Conservation (phyloP, 768 basidiomycete species). For the Hericium coralloides region DNA sequence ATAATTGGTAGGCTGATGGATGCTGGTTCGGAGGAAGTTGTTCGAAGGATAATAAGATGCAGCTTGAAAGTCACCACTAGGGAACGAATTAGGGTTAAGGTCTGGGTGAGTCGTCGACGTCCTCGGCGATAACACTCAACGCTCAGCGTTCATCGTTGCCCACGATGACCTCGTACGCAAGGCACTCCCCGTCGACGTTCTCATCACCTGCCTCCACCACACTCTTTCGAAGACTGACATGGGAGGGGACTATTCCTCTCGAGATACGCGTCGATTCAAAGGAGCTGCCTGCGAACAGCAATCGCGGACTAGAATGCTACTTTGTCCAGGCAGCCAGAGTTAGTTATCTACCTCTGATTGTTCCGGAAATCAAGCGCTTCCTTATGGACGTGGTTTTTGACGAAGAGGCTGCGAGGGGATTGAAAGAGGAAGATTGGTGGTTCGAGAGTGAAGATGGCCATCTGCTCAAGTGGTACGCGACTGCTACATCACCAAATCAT, state of each 20-base stretch:
- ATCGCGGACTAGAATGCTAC: constrained; percentile 84
- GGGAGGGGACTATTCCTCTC: constrained; percentile 87
- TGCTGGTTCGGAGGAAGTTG: too few species aligned
- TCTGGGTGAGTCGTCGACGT: background rate
- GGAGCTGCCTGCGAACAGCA: constrained; percentile 83
- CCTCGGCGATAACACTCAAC: background rate
- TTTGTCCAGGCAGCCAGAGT: constrained; percentile 88
- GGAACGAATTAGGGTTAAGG: background rate
- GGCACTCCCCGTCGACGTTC: constrained; percentile 34
- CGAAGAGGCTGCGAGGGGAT: constrained; percentile 60
- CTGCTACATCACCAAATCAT: background rate
- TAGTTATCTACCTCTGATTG: constrained; percentile 84
- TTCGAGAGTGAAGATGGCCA: constrained; percentile 85
- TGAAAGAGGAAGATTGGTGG: constrained; percentile 96
- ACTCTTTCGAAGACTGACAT: constrained; percentile 79
- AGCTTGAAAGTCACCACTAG: too few species aligned
- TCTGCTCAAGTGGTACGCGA: constrained; percentile 71
- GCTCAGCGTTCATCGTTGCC: background rate
- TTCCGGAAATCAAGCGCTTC: constrained; percentile 83
- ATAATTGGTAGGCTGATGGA: too few species aligned
- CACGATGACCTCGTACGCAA: constrained; percentile 25
- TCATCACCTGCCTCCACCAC: constrained; percentile 53
- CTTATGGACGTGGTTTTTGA: constrained; percentile 91
- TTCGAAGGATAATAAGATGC: too few species aligned
- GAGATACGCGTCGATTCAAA: constrained; percentile 85